These are phyloP conservation scores for Mollisiaceae sp. DNA, from an alignment of 2,329 filamentous ascomycete genomes.

Conservation along the genomic window DNA sequence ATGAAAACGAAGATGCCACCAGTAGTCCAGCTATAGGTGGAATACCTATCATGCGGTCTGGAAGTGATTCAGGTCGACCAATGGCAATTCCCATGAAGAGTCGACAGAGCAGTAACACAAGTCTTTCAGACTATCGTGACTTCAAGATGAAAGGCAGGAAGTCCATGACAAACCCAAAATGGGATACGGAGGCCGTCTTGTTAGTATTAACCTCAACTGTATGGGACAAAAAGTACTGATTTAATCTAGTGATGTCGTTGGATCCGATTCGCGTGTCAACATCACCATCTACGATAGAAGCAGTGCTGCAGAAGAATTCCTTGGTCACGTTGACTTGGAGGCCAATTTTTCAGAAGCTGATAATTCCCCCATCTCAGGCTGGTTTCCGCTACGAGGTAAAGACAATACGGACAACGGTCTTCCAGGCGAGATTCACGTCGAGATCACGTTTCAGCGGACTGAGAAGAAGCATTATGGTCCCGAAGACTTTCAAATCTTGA, in stretches of 20 bases:
- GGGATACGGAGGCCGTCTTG: constrained; percentile 96
- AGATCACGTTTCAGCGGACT: constrained; percentile 82
- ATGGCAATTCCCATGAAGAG: constrained; percentile 97
- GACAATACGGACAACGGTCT: constrained; percentile 77
- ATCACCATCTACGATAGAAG: constrained; percentile 90
- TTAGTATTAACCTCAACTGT: constrained; percentile 55
- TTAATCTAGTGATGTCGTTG: constrained; percentile 80
- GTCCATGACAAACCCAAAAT: constrained; percentile 82
- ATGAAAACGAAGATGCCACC: constrained; percentile 63
- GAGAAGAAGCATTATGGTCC: constrained; percentile 93
- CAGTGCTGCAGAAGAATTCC: constrained; percentile 82
- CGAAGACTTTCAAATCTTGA: constrained; percentile 93
- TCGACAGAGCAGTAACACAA: constrained; percentile 95
- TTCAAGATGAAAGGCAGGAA: constrained; percentile 60
- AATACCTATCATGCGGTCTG: constrained; percentile 69
- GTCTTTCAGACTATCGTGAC: constrained; percentile 68
- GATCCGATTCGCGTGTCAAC: constrained; percentile 86
- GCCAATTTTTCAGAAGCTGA: constrained; percentile 69
- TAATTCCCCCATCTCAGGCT: constrained; percentile 76
- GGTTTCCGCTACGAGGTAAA: constrained; percentile 82
- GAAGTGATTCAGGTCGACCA: constrained; percentile 80
- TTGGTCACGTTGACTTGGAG: constrained; percentile 87
- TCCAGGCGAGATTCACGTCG: constrained; percentile 84
- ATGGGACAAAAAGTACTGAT: constrained; percentile 25
- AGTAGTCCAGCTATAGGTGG: constrained; percentile 60